Base-by-base conservation (phyloP, 352 stramenopile species). In the Pilasporangium apinafurcum region DNA sequence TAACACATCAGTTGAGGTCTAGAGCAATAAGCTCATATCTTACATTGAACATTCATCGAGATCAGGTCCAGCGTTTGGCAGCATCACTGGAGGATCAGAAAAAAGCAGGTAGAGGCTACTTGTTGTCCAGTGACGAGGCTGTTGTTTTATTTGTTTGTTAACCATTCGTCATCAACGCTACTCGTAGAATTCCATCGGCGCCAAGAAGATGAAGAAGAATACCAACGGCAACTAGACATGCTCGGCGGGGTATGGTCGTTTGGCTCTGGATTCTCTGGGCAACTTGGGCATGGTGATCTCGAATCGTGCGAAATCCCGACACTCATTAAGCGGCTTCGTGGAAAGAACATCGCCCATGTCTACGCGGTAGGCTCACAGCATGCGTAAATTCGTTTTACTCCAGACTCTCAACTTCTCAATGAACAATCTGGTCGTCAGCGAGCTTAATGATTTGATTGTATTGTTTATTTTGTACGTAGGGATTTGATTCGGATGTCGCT, bases 181-280 rank as follows among this genome's bases (percentile, higher is more conserved):
- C 4, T 1, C 8, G 18, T 54, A 92, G 79, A 92, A 48, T 77
- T 82, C 42, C 39, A 52, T 3, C 51, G 62, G 16, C 66, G 67
- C 14, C 56, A 83, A 25, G 54, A 86, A 25, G 73, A 83, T 25
- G 73, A 85, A 43, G 59, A 76, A 13, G 71, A 81, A 29, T 85
- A 85, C 37, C 65, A 92, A 49, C 58, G 69, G 10, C 75, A 89
- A 36, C 44, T 86, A 10, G 73, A 92, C 30, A 88, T 87, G 67
- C 58, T 92, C 28, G 81, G 81, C 13, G 81, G 81, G 13, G 69
- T 92, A 6, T 92, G 81, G 81, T 83, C 71, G 1, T 92, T 90
- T 50, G 81, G 81, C 5, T 87, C 77, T 0, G 81, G 81, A 0
- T 83, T 67, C 28, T 47, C 70, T 6, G 81, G 81, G 0, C 81